Evolutionary conservation across 2,329 filamentous ascomycete species (phyloP), one percentile per base, ranked within the genome.

Genomic region (Pseudogymnoascus sp.): DNA sequence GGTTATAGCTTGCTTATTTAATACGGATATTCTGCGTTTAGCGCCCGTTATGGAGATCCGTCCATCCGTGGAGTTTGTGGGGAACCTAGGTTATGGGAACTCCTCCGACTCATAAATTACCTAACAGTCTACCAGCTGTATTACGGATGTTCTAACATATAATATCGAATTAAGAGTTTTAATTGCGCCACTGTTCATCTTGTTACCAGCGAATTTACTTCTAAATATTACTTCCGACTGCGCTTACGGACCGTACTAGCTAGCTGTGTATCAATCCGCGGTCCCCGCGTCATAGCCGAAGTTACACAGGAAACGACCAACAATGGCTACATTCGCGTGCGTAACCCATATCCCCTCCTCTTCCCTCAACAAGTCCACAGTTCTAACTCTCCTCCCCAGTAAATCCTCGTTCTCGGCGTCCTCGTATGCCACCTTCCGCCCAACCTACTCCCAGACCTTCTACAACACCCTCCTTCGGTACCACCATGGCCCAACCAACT

Each of bases 341-440:
- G 78, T 69, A 21, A 19, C 65, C 63, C 61, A 29, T 41, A 61
- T 61, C 37, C 45, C 64, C 58, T 31, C 31, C 3, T 58, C 12
- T 60, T 49, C n/a, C 38, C 37, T 49, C 26, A n/a, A n/a, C 19
- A 52, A 35, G 19, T 23, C 33, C 63, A 59, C 58, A 61, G 61
- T 65, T 66, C 66, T 61, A 67, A 63, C 63, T 43, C 49, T 63
- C 29, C 64, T 49, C 61, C n/a, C 21, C 11, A 86, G 82, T 60
- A 82, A 82, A 71, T 71, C 80, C 39, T 78, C 78, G 10, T 86
- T 85, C 72, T 81, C 80, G 23, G 78, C 81, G 12, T 77, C 79
- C 45, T 77, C 78, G 16, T 88, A 88, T 68, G 83, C 84, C 38
- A 76, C 82, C 23, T 83, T 85, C 69, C 79, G 85, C 14, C 84